Evolutionary conservation across 2,329 filamentous ascomycete species (phyloP).

Genomic region (Bipolaris sorokiniana): DNA sequence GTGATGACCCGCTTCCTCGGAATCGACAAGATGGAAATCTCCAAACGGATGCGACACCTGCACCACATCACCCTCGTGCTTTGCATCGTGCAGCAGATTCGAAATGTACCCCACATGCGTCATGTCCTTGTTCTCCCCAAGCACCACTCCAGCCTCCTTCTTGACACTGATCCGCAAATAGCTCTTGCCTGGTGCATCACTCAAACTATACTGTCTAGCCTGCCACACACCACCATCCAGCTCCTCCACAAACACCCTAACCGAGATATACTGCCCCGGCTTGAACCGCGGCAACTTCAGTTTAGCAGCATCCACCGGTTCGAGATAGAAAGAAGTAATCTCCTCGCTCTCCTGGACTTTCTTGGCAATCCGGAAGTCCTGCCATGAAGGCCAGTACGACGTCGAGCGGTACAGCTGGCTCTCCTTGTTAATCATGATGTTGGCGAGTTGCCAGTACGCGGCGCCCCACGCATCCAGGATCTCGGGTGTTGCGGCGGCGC

Average conservation of each 20-base stretch:
- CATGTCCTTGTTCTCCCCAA: conserved; percentile 54
- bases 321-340: conserved; percentile 73
- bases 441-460: conserved; percentile 75
- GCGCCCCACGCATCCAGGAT: conserved; percentile 71
- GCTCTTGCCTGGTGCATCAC: conserved; percentile 65
- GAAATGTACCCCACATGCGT: conserved; percentile 70
- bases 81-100: conserved; percentile 69
- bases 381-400: conserved; percentile 70
- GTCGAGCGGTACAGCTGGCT: conserved; percentile 66
- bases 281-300: conserved; percentile 66
- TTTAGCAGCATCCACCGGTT: conserved; percentile 65
- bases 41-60: conserved; percentile 69
- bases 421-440: conserved; percentile 73
- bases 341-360: conserved; percentile 71
- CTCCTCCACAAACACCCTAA: conserved; percentile 63
- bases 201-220: conserved; percentile 74
- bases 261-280: conserved; percentile 75
- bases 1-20: conserved; percentile 49
- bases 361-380: conserved; percentile 67
- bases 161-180: conserved; percentile 76
- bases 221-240: conserved; percentile 62
- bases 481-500: conserved; percentile 68
- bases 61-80: conserved; percentile 66
- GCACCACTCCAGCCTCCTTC: conserved; percentile 63
- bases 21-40: conserved; percentile 65